phyloP scores from a whole-genome alignment of 2,329 filamentous ascomycete species.

The Alternaria triticina region DNA sequence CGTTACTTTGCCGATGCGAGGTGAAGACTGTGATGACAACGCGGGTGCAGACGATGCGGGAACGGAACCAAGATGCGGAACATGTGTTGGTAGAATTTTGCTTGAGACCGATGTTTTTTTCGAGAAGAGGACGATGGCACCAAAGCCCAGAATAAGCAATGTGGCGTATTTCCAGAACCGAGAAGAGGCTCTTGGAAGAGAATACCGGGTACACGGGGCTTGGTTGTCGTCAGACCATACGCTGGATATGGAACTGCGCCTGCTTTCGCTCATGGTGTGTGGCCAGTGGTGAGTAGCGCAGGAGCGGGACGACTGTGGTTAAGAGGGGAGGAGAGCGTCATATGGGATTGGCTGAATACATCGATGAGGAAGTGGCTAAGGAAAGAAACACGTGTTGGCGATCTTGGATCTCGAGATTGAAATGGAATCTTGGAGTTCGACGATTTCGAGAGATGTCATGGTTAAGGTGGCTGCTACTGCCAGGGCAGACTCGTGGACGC shows the following conservation, averaged over 20 bases:
- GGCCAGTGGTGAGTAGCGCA: background rate
- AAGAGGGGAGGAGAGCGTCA: background rate
- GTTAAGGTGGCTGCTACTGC: background rate
- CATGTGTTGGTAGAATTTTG: background rate
- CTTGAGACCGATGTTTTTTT: background rate
- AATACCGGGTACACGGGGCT: background rate
- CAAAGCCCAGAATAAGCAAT: background rate
- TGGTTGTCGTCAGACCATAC: background rate
- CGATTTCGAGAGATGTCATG: background rate
- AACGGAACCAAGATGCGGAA: background rate
- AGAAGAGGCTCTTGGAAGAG: background rate
- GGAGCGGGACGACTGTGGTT: background rate
- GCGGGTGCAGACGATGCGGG: background rate
- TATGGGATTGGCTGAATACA: background rate
- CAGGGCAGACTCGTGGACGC: background rate
- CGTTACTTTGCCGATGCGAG: slow-evolving; percentile 7
- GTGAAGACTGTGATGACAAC: background rate
- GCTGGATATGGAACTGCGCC: background rate
- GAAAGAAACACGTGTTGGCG: background rate
- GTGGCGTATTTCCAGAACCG: background rate
- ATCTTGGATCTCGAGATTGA: background rate
- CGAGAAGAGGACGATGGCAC: background rate
- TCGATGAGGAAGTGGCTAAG: background rate
- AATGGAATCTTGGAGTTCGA: background rate
- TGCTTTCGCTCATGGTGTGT: background rate